Evolutionary conservation across 768 basidiomycete species (phyloP), one percentile per base, ranked within the genome.

Genomic region (Nevesoporus exiguus): DNA sequence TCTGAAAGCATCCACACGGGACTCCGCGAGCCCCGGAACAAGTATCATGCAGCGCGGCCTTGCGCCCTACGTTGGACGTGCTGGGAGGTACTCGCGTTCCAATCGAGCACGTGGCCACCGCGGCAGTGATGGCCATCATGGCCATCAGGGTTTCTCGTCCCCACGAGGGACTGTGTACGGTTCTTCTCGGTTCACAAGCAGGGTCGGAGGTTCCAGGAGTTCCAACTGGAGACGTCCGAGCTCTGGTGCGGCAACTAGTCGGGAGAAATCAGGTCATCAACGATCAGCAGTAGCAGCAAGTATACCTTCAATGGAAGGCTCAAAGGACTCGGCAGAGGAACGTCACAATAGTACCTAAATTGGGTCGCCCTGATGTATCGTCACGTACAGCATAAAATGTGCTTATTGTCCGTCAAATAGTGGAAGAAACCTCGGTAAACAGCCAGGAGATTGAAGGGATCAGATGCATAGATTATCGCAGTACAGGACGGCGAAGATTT

Each of bases 1-100:
- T 47, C 61, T 87, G 49, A 77, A 63, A 53, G 54, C 49, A 49
- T 69, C 69, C 59, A 59, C 62, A 52, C 60, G 57, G 56, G 40
- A 58, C 43, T 55, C 39, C 39, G 39, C 9, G 19, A 39, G 19
- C 21, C 39, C 58, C 56, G 61, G 51, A 27, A 45, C 27, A 22
- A 37, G 24, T 34, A 51, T 29, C 49, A 41, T 22, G 43, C 60
- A 54, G 47, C 54, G 49, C 19, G 49, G 44, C 37, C 49, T 11
- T 3, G 42, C 48, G 30, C 22, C 61, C 41, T 50, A 31, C 54
- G 52, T 55, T 55, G 46, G 51, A 43, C 55, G 41, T 6, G 8
- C 46, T 15, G 55, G 62, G 36, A 31, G 36, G 3, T 27, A 55
- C 43, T 54, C 56, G 40, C 58, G 51, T 57, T 29, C 47, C 25